These are phyloP conservation scores for Nannochloris sp. DNA, from an alignment of 139 green algal species.

Conservation along the genomic window DNA sequence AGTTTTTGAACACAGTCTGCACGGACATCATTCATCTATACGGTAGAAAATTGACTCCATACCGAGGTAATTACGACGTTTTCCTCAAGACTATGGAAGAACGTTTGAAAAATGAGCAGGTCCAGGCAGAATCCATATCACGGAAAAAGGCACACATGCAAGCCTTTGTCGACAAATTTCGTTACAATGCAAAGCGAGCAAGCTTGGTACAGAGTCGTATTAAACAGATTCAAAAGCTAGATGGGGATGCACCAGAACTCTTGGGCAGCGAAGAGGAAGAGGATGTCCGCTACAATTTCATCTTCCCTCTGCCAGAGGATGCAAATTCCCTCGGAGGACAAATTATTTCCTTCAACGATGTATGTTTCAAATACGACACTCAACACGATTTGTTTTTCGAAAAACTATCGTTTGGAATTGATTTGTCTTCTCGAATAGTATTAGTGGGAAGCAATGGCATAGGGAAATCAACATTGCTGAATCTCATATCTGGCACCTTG, in stretches of 20 bases:
- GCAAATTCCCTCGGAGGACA: neutral
- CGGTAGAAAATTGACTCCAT: slow-evolving; percentile 45
- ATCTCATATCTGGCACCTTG: slow-evolving; percentile 76
- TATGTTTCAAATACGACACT: slow-evolving; percentile 30
- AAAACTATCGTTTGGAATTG: slow-evolving; percentile 43
- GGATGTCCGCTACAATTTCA: slow-evolving; percentile 58
- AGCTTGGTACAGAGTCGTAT: slow-evolving; percentile 85
- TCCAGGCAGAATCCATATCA: slow-evolving; percentile 51
- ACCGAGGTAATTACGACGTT: slow-evolving; percentile 80
- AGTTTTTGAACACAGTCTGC: slow-evolving; percentile 80
- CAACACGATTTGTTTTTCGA: slow-evolving; percentile 34
- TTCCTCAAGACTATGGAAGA: slow-evolving; percentile 63
- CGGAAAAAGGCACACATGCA: slow-evolving; percentile 66
- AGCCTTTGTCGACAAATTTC: slow-evolving; percentile 87
- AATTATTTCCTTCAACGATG: slow-evolving; percentile 25
- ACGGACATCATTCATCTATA: slow-evolving; percentile 86
- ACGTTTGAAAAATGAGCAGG: slow-evolving; percentile 51
- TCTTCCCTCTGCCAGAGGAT: slow-evolving; percentile 46
- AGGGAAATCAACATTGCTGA: slow-evolving; percentile 78
- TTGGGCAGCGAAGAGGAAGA: slow-evolving; percentile 53
- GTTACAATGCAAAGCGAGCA: slow-evolving; percentile 81
- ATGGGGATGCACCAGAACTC: slow-evolving; percentile 7
- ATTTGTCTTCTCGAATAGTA: slow-evolving; percentile 47
- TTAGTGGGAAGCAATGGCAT: slow-evolving; percentile 79
- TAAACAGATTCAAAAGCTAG: slow-evolving; percentile 86